Evolutionary conservation across 2,329 filamentous ascomycete genomes (phyloP), one percentile per base, ranked within the genome.

Genomic region (Exserohilum rostratum): DNA sequence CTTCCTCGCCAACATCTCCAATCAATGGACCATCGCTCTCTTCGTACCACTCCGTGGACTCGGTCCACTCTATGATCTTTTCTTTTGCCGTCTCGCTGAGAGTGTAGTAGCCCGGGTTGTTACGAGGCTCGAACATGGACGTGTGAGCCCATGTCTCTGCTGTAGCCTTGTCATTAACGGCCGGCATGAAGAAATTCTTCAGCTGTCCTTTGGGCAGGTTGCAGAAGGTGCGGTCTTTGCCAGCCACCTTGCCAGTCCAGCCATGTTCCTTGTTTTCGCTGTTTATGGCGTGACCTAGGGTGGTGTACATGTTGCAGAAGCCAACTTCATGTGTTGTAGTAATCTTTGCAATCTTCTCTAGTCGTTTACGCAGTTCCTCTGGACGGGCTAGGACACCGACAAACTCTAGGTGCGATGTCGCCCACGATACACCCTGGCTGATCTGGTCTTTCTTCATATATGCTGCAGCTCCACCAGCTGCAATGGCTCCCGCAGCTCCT

Each of bases 351-450:
- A 97, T 81, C 56, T 80, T 83, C n/a, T 81, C 78, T 9, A 96
- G 82, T 29, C 95, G 86, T 68, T 86, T 84, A 64, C 87, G 87
- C 61, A 98, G 80, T 69, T 96, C 92, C 65, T 93, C 89, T 4
- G 86, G 87, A n/a, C 90, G 87, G 43, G 90, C 89, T 6, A 99
- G 83, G 68, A 91, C 96, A 2, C 92, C 91, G 1, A 98, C 90
- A 68, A 98, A 99, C 74, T 95, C 90, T 22, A 99, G 85, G 76
- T 99, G 95, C 31, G 90, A 95, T 13, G 89, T 86, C 12, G 90
- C 90, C 92, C 93, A 98, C 9, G 81, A 81, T 79, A 88, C 88
- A 6, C 93, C 90, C 55, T 88, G 83, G 2, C 83, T 85, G 57
- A 98, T 85, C 60, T 91, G 87, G 29, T 96, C 90, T 50, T 91